phyloP scores from a whole-genome alignment of 2,329 filamentous ascomycete species.

The Stemphylium vesicarium region DNA sequence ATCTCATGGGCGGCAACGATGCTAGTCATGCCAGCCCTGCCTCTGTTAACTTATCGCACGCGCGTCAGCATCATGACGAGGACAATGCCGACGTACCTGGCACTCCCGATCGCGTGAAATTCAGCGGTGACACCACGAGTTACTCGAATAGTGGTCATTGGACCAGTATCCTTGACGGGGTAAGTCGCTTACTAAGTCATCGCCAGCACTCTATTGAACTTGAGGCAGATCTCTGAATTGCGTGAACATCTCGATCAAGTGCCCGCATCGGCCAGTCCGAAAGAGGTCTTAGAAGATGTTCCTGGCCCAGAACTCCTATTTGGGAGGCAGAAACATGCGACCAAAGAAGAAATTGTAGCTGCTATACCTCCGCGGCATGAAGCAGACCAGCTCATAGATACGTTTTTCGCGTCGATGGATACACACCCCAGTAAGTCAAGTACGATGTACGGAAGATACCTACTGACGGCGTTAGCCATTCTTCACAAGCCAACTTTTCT shows the following conservation, averaged over 20 bases:
- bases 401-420: conserved; percentile 37
- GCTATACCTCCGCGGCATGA: conserved; percentile 34
- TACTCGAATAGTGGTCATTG: conserved; percentile 45
- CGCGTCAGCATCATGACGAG: conserved; percentile 5
- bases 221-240: conserved; percentile 39
- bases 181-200: conserved; percentile 17
- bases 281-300: conserved; percentile 20
- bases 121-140: conserved; percentile 36
- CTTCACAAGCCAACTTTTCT: conserved; percentile 41
- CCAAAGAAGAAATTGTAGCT: conserved; percentile 38
- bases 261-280: conserved; percentile 28
- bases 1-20: conserved; percentile 40
- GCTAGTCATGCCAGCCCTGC: conserved; percentile 7
- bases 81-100: conserved; percentile 23
- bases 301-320: conserved; percentile 40
- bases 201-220: not conserved
- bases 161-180: conserved; percentile 48
- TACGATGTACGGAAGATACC: not conserved
- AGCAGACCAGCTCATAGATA: conserved; percentile 32
- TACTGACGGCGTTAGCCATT: conserved; percentile 25
- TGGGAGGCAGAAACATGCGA: conserved; percentile 34
- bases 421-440: conserved; percentile 31
- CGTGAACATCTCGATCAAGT: conserved; percentile 41
- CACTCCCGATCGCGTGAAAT: conserved; percentile 41
- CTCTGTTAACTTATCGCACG: conserved; percentile 1